Base-by-base conservation (phyloP, 1,139 yeast species). In the Petasospora fabianii region DNA sequence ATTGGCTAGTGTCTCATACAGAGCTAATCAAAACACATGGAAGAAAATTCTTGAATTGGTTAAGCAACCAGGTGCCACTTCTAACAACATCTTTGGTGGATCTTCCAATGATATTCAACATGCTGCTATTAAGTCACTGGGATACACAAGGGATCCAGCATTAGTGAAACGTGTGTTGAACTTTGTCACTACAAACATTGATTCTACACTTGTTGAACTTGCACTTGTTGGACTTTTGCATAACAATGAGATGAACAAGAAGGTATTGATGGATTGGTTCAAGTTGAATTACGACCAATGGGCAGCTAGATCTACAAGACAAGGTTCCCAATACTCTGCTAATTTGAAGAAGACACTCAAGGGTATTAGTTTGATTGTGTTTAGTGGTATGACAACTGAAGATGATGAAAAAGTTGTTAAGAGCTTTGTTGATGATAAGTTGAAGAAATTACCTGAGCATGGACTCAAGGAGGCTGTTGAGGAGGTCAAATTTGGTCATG, bases 231-330 rank as follows among this genome's bases (percentile, higher is more conserved):
- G 86, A 4, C 64, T 75, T 18, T 58, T 60, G 35, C 61, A 58
- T 42, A 32, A 53, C 32, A 40, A 39, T 27, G 42, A 42, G 5
- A 14, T 24, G 28, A 49, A 44, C 27, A 49, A 49, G 37, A 54
- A 53, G 7, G 20, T 46, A 1, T 53, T 79, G 6, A 79, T 80
- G 75, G 59, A 66, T 11, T 80, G 85, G 84, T 79, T 70, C 55
- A 60, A 54, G 28, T 54, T 69, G 35, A 68, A 78, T 49, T 77
- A 70, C 51, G 73, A 72, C 38, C 59, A 60, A 22, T 77, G 84
- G 78, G 66, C 65, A 5, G 51, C 60, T 16, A 69, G 67, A 42
- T 64, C 77, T 8, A 53, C 66, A 32, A 58, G 71, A 38, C 64
- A 63, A 36, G 78, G 76, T 1, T 64, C 75, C 1, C 68, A 68